phyloP scores from a whole-genome alignment of 805 yeast species.

The Nakazawaea sp. region DNA sequence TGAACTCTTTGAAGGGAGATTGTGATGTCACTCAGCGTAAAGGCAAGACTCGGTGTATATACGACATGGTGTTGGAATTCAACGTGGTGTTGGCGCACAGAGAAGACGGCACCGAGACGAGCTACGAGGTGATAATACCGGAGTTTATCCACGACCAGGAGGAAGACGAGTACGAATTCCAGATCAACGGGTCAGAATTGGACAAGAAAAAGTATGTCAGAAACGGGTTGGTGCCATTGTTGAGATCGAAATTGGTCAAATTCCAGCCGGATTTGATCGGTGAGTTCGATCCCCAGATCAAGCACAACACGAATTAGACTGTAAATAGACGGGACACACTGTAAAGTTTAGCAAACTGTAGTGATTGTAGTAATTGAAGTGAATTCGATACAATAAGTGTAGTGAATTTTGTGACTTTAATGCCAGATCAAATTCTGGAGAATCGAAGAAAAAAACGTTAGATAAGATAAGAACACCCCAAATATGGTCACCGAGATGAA shows the following conservation, averaged over 20 bases:
- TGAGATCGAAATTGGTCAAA: constrained; percentile 38
- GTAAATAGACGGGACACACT: background rate
- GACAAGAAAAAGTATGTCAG: constrained; percentile 32
- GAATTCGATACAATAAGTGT: too few relatives aligned
- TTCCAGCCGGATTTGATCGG: constrained; percentile 59
- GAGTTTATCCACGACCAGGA: constrained; percentile 77
- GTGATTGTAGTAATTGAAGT: too few relatives aligned
- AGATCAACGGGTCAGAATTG: constrained; percentile 31
- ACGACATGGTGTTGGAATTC: constrained; percentile 54
- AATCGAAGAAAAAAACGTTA: background rate
- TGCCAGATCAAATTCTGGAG: too few relatives aligned
- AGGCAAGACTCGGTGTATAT: constrained; percentile 72
- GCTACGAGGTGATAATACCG: constrained; percentile 43
- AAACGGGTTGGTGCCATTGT: constrained; percentile 43
- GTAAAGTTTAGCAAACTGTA: too few relatives aligned
- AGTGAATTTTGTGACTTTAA: too few relatives aligned
- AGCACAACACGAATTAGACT: constrained; percentile 35
- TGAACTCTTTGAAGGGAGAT: constrained; percentile 54
- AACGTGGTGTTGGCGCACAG: constrained; percentile 31
- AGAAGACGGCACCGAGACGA: constrained; percentile 27
- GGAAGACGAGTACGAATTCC: constrained; percentile 55
- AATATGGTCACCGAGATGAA: background rate
- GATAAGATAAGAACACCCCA: background rate
- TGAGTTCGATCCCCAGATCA: constrained; percentile 58
- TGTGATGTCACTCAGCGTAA: constrained; percentile 82